Evolutionary conservation across 225 moss, liverwort and hornwort species (phyloP).

Genomic region (Rhytidiadelphus loreus): DNA sequence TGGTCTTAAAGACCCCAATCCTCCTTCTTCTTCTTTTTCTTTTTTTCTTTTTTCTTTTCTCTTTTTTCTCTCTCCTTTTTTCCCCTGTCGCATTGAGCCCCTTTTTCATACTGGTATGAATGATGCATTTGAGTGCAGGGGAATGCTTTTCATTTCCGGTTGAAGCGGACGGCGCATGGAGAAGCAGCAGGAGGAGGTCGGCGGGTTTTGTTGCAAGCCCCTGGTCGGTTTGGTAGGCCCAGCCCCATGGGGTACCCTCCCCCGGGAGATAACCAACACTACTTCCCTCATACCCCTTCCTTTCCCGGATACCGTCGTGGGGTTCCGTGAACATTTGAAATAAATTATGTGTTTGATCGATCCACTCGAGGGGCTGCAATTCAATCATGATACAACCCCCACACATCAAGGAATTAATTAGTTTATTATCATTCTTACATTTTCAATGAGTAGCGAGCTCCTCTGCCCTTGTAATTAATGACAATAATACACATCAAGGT

Average conservation of each 20-base stretch:
- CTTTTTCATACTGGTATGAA: background rate
- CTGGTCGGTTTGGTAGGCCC: background rate
- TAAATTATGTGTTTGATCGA: too few species aligned
- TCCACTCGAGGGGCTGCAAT: too few species aligned
- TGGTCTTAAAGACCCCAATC: background rate
- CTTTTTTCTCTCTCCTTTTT: too few species aligned
- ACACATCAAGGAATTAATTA: too few species aligned
- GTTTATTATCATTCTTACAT: too few species aligned
- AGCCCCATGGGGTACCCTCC: conserved; percentile 1
- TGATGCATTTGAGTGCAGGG: background rate
- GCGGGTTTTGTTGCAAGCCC: background rate
- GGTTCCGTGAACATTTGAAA: background rate
- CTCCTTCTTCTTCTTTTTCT: accelerated
- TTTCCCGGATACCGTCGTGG: background rate
- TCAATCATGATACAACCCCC: background rate
- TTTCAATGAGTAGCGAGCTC: background rate
- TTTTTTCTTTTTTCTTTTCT: background rate
- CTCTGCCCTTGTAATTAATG: background rate
- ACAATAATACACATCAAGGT: background rate
- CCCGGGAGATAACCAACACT: background rate
- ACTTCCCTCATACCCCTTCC: background rate
- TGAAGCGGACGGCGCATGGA: background rate
- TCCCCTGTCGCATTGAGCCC: too few species aligned
- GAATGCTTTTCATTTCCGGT: background rate
- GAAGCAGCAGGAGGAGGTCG: background rate